These are phyloP conservation scores for Schizophyllum amplum DNA, from an alignment of 1,284 basidiomycete genomes.

Conservation along the genomic window DNA sequence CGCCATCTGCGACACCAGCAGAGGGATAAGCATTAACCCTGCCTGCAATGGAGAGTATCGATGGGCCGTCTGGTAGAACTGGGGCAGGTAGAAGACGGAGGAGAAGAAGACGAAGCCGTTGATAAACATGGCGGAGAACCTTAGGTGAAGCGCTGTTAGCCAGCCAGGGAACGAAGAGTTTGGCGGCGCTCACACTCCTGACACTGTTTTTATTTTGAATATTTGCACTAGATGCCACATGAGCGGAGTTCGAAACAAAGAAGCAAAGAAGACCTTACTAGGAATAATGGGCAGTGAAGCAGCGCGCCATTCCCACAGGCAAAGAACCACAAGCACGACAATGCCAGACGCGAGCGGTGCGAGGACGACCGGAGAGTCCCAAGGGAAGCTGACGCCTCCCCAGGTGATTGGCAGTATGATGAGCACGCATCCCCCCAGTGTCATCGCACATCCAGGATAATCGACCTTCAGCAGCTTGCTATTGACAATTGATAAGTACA, in stretches of 20 bases:
- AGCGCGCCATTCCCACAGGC: constrained; percentile 67
- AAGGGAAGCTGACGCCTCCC: constrained; percentile 65
- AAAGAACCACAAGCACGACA: constrained; percentile 48
- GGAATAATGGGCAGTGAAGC: constrained; percentile 63
- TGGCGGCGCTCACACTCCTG: neutral
- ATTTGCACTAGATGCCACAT: constrained; percentile 36
- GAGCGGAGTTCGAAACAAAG: constrained; percentile 14
- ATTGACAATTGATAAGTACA: constrained; percentile 1
- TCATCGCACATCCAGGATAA: constrained; percentile 53
- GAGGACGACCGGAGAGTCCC: constrained; percentile 56
- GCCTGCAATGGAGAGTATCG: constrained; percentile 53
- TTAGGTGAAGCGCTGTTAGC: neutral
- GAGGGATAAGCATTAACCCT: constrained; percentile 57
- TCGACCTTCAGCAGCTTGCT: constrained; percentile 67
- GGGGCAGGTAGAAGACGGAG: constrained; percentile 59
- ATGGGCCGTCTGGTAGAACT: constrained; percentile 68
- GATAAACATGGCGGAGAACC: neutral
- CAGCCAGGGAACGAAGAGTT: neutral
- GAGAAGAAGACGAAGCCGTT: constrained; percentile 56
- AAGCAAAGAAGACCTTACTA: constrained; percentile 30
- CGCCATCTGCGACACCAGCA: constrained; percentile 55
- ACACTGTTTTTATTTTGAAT: neutral
- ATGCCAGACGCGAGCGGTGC: constrained; percentile 53
- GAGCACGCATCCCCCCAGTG: constrained; percentile 53
- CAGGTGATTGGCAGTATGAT: constrained; percentile 68